Conservation (phyloP, 2,329 filamentous ascomycete species). For the Scedosporium boydii region DNA sequence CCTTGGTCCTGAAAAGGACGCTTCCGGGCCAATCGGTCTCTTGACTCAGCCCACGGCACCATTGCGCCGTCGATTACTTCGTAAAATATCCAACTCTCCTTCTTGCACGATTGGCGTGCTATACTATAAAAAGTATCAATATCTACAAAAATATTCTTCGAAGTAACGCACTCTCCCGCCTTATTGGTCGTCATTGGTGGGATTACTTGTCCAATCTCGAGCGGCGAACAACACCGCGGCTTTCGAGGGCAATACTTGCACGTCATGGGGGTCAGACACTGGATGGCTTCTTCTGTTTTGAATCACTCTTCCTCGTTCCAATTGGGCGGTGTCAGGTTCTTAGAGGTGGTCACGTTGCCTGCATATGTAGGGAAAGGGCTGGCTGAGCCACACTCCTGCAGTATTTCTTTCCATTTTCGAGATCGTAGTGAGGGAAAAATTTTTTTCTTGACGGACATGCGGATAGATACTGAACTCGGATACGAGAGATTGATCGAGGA, state of each 20-base stretch:
- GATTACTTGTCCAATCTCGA: neutral
- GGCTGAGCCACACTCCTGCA: neutral
- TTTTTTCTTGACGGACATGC: neutral
- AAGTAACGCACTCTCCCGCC: neutral
- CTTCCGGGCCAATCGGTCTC: too few relatives aligned
- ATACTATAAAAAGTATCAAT: too few relatives aligned
- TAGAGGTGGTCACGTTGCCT: neutral
- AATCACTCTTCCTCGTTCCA: neutral
- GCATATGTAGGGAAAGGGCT: neutral
- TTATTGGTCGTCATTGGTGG: neutral
- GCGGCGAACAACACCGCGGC: neutral
- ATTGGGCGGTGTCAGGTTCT: neutral
- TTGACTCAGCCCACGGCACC: too few relatives aligned
- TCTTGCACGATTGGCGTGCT: too few relatives aligned
- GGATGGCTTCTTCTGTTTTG: neutral
- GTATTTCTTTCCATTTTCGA: neutral
- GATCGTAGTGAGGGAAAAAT: neutral
- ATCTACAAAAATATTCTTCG: too few relatives aligned
- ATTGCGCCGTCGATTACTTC: too few relatives aligned
- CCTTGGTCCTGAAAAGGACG: too few relatives aligned
- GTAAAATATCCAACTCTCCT: too few relatives aligned
- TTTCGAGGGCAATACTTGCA: neutral
- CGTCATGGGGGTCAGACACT: neutral
- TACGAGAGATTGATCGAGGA: neutral
- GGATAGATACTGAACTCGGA: neutral